A percentile compares a stretch with the other conserved stretches of the same genome.
phyloP scores from a whole-genome alignment of 495 filamentous ascomycete genomes.

The Trichocladium uniseriatum region DNA sequence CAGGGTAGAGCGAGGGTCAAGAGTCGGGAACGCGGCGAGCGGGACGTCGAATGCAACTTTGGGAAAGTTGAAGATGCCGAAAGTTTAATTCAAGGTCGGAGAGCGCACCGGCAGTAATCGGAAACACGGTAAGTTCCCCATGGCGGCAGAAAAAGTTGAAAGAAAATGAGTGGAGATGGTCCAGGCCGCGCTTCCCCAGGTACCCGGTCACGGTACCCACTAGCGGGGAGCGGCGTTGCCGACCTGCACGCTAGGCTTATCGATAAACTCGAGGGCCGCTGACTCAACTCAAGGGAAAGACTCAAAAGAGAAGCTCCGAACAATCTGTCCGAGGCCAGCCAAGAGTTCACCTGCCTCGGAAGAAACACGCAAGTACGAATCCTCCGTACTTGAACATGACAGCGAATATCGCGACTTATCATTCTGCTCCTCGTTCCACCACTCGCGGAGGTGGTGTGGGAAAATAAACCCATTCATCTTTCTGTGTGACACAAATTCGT shows the following conservation, averaged over 20 bases:
- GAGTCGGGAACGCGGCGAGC: background rate
- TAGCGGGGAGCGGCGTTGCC: background rate
- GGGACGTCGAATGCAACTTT: background rate
- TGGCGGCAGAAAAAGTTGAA: slow-evolving; percentile 25
- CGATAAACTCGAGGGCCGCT: background rate
- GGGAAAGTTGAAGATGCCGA: background rate
- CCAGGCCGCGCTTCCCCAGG: slow-evolving; percentile 13
- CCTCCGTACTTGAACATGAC: too few relatives aligned
- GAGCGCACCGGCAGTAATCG: slow-evolving; percentile 4
- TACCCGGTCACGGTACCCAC: slow-evolving; percentile 7
- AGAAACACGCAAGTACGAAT: too few relatives aligned
- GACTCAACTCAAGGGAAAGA: background rate
- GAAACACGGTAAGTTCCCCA: slow-evolving; percentile 9
- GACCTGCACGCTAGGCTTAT: slow-evolving; percentile 5
- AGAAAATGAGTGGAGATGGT: slow-evolving; percentile 27
- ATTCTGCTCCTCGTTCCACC: too few relatives aligned
- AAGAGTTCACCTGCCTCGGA: too few relatives aligned
- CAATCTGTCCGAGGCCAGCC: too few relatives aligned
- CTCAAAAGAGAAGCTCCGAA: too few relatives aligned
- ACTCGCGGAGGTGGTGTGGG: too few relatives aligned
- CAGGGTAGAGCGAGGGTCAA: background rate
- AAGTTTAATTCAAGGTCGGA: slow-evolving; percentile 1
- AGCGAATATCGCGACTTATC: too few relatives aligned
- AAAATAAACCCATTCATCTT: too few relatives aligned
- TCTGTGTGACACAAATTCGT: too few relatives aligned